Percentiles rank a stretch among this genome's conserved stretches.
These are phyloP conservation scores for Phytophthora pisi DNA, from an alignment of 352 stramenopile species.

Conservation along the genomic window DNA sequence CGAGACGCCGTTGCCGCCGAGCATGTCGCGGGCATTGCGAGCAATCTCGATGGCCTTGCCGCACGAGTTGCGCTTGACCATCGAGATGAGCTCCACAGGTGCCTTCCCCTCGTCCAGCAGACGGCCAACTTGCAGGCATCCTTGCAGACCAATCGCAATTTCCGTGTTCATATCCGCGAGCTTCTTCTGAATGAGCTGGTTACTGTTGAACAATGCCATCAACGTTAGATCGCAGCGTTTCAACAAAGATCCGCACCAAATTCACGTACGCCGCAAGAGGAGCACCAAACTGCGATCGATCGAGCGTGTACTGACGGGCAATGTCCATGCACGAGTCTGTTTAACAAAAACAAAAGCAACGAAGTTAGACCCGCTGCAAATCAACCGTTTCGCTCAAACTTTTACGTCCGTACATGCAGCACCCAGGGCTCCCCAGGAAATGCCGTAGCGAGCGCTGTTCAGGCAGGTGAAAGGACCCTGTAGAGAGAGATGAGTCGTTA, in stretches of 20 bases:
- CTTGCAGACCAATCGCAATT: slow-evolving; percentile 94
- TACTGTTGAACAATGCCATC: slow-evolving; percentile 48
- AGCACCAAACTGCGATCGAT: slow-evolving; percentile 95
- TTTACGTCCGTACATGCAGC: slow-evolving; percentile 81
- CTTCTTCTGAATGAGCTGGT: slow-evolving; percentile 99
- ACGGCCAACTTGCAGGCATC: slow-evolving; percentile 52
- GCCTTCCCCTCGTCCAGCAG: slow-evolving; percentile 37
- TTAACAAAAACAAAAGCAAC: background rate
- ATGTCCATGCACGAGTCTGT: slow-evolving; percentile 93
- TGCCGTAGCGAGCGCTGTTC: slow-evolving; percentile 97
- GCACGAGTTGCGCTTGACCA: slow-evolving; percentile 58
- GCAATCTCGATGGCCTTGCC: slow-evolving; percentile 87
- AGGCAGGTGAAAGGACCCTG: slow-evolving; percentile 97
- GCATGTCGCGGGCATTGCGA: slow-evolving; percentile 93
- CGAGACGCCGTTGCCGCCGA: slow-evolving; percentile 97
- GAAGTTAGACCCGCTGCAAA: slow-evolving; percentile 3
- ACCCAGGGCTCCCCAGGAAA: slow-evolving; percentile 96
- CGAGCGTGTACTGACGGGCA: slow-evolving; percentile 95
- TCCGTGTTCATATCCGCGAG: slow-evolving; percentile 97
- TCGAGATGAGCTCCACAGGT: slow-evolving; percentile 43
- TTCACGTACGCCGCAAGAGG: slow-evolving; percentile 91
- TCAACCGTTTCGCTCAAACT: background rate
- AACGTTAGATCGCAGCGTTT: slow-evolving; percentile 4
- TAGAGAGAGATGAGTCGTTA: background rate
- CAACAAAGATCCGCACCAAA: background rate